Evolutionary conservation across 2,329 filamentous ascomycete genomes (phyloP), one percentile per base, ranked within the genome.

Genomic region (Ophiocordyceps robertsii): DNA sequence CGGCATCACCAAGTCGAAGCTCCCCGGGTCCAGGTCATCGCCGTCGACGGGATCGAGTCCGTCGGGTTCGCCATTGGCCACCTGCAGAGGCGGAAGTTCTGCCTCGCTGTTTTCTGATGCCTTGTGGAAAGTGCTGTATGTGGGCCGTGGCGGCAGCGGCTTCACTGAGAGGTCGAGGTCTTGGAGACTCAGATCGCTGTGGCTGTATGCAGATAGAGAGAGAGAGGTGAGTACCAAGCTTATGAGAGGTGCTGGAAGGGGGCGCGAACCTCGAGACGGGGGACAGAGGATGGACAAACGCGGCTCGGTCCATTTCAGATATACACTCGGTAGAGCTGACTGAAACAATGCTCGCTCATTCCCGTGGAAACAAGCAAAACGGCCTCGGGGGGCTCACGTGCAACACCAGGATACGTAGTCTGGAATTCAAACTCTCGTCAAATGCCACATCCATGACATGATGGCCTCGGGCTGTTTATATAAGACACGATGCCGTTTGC

Each of bases 21-120:
- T 64, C n/a, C 56, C 51, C 3, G 59, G 57, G 30, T 61, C 58
- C n/a, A 60, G 47, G 19, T 64, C 61, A 39, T 64, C 57, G 29
- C 57, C 56, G 12, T 44, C 52, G 6, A 65, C 49, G 7, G 63
- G 62, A 31, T 62, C 57, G 7, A 64, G 54, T 11, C 53, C 53
- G 19, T 63, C 56, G n/a, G 44, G 37, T n/a, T 47, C 33, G 32
- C 46, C 44, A 14, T 46, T 35, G 12, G 40, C 41, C 19, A 45
- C 39, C 37, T 49, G 46, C 27, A 49, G 31, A 6, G 40, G 29
- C 8, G 47, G 46, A 8, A 45, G 40, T 6, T 45, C 38, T 14
- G 17, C 30, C 14, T 45, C 38, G 27, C n/a, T 19, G 8, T 24
- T 19, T n/a, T 19, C 1, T 31, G 24, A 27, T 27, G 24, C 13